These are phyloP conservation scores for Tolypocladium guangdongense DNA, from an alignment of 2,329 filamentous ascomycete genomes.

Conservation along the genomic window DNA sequence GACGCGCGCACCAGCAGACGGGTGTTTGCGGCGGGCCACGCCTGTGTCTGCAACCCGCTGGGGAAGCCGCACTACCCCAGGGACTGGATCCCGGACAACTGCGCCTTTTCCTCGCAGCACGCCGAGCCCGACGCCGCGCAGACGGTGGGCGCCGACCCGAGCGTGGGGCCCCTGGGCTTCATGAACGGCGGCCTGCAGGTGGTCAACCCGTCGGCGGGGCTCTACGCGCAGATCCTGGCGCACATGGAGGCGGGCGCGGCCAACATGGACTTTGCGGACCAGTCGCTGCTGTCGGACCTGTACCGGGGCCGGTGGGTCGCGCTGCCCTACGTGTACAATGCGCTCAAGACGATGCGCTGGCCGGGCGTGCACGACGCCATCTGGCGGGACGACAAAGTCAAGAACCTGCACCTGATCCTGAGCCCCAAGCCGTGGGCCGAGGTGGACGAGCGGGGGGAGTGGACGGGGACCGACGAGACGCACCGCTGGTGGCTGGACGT, in stretches of 20 bases:
- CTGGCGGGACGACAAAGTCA: constrained; percentile 47
- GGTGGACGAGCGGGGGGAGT: constrained; percentile 30
- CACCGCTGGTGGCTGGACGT: constrained; percentile 46
- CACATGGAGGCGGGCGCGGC: constrained; percentile 37
- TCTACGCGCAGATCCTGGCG: constrained; percentile 39
- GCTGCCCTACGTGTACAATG: constrained; percentile 51
- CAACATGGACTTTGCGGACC: constrained; percentile 47
- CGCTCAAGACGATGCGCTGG: constrained; percentile 48
- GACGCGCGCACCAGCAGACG: constrained; percentile 28
- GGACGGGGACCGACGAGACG: constrained; percentile 33
- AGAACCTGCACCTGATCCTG: constrained; percentile 52
- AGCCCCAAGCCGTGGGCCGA: constrained; percentile 53
- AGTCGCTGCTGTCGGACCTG: constrained; percentile 44
- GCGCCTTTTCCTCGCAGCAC: constrained; percentile 48
- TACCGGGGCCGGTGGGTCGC: constrained; percentile 45
- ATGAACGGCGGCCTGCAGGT: constrained; percentile 46
- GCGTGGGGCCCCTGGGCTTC: constrained; percentile 29
- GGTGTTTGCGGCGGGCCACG: constrained; percentile 76
- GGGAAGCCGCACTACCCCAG: constrained; percentile 67
- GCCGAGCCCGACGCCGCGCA: constrained; percentile 34
- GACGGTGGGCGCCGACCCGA: constrained; percentile 30
- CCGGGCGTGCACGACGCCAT: constrained; percentile 40
- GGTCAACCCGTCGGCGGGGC: constrained; percentile 35
- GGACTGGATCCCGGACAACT: constrained; percentile 51
- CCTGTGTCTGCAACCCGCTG: constrained; percentile 78